phyloP scores from a whole-genome alignment of 768 basidiomycete genomes.

The Gloeopeniophorella convolvens region DNA sequence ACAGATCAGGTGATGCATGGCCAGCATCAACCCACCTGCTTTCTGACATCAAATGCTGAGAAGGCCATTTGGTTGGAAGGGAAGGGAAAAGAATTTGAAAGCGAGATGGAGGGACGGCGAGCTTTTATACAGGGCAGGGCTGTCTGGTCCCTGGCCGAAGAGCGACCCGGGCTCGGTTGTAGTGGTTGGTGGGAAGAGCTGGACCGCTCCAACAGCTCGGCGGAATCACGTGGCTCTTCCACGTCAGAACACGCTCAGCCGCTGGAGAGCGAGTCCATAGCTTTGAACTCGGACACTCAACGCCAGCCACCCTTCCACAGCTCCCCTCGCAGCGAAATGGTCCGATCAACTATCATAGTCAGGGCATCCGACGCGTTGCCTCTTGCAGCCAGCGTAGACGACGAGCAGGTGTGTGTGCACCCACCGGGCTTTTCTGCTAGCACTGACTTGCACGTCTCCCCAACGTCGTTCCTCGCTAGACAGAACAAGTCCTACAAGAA shows the following conservation, averaged over 20 bases:
- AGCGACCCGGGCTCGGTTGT: too few species aligned
- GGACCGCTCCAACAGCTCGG: not conserved
- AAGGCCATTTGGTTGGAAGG: too few species aligned
- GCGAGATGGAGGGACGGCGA: not conserved
- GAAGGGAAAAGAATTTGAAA: too few species aligned
- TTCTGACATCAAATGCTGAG: constrained; percentile 52
- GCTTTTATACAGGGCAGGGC: not conserved
- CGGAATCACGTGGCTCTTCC: not conserved
- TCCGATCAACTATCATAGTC: constrained; percentile 80
- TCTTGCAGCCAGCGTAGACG: constrained; percentile 93
- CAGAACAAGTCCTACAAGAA: constrained; percentile 88
- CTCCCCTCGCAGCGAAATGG: constrained; percentile 43
- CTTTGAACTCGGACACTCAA: not conserved
- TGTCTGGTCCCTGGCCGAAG: too few species aligned
- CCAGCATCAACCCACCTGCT: constrained; percentile 44
- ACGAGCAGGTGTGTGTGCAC: constrained; percentile 69
- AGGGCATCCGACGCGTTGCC: constrained; percentile 84
- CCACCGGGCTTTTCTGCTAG: not conserved
- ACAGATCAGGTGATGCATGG: constrained; percentile 10
- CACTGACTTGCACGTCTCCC: constrained; percentile 7
- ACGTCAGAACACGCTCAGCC: too few species aligned
- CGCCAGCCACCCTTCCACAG: not conserved
- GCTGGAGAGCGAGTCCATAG: too few species aligned
- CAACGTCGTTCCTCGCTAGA: constrained; percentile 43
- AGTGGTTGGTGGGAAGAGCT: too few species aligned